Conservation (phyloP, 2,329 filamentous ascomycete species). For the Chrysoporthe deuterocubensis region DNA sequence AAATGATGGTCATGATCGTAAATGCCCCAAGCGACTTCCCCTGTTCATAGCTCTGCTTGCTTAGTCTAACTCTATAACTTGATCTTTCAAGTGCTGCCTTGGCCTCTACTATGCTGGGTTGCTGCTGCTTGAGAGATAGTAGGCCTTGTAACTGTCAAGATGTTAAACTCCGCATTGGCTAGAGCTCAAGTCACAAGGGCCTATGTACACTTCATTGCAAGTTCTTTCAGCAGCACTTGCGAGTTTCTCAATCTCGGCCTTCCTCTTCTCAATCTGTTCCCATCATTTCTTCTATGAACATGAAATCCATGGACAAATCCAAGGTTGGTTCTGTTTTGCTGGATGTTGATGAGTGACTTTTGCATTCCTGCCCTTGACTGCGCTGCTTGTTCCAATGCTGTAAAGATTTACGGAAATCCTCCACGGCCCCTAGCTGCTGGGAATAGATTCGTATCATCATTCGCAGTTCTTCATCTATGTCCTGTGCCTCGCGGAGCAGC, state of each 20-base stretch:
- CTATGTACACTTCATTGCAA: not conserved
- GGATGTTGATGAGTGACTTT: not conserved
- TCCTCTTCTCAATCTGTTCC: constrained; percentile 8
- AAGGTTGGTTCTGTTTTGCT: too few species aligned
- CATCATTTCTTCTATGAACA: constrained; percentile 15
- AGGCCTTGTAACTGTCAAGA: constrained; percentile 12
- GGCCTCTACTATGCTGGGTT: constrained; percentile 20
- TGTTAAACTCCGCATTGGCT: not conserved
- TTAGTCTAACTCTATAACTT: constrained; percentile 11
- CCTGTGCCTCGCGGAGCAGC: constrained; percentile 17
- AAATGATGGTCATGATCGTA: constrained; percentile 26
- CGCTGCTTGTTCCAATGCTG: constrained; percentile 5
- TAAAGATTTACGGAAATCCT: constrained; percentile 14
- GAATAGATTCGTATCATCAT: constrained; percentile 24
- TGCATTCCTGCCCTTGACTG: not conserved
- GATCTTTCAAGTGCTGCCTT: constrained; percentile 12
- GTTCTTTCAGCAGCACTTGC: constrained; percentile 12
- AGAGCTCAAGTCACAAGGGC: not conserved
- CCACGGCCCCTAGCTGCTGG: constrained; percentile 15
- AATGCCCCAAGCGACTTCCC: constrained; percentile 23
- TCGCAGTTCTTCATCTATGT: constrained; percentile 20
- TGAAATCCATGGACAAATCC: not conserved
- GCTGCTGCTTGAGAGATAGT: constrained; percentile 25
- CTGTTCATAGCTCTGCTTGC: not conserved
- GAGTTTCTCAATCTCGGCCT: constrained; percentile 17